Evolutionary conservation across 495 filamentous ascomycete genomes (phyloP).

Genomic region (Physcia stellaris): DNA sequence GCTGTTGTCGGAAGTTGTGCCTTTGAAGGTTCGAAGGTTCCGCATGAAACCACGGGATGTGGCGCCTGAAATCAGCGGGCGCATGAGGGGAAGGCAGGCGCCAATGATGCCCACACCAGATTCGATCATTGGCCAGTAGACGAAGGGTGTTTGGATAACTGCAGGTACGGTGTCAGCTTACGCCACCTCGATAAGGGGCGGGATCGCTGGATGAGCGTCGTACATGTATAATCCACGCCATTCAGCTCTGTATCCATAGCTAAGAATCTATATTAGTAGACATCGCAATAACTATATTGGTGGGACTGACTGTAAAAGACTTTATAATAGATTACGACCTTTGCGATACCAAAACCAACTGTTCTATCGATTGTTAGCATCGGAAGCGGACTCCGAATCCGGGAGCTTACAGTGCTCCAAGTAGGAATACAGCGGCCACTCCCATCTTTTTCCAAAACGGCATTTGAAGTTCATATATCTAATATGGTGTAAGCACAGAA

Average conservation of each 20-base stretch:
- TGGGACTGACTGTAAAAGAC: not conserved
- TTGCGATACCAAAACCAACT: not conserved
- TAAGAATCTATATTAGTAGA: not conserved
- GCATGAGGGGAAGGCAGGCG: slow-evolving; percentile 1
- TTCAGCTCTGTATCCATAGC: not conserved
- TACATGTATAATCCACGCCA: not conserved
- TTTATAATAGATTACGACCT: not conserved
- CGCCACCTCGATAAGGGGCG: not conserved
- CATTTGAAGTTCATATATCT: not conserved
- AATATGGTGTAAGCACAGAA: not conserved
- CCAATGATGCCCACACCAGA: not conserved
- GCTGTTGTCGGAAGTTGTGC: not conserved
- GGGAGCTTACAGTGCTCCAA: slow-evolving; percentile 1
- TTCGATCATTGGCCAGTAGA: not conserved
- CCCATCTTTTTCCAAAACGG: not conserved
- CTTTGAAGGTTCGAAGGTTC: not conserved
- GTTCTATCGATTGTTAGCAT: not conserved
- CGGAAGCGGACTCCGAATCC: too few species aligned
- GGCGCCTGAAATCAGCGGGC: not conserved
- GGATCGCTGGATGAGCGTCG: not conserved
- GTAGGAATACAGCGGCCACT: not conserved
- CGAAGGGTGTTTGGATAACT: not conserved
- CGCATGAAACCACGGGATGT: slow-evolving; percentile 1
- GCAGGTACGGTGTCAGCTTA: not conserved
- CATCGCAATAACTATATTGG: not conserved